Conservation (phyloP, 768 basidiomycete species). For the Botryobasidium botryosum region DNA sequence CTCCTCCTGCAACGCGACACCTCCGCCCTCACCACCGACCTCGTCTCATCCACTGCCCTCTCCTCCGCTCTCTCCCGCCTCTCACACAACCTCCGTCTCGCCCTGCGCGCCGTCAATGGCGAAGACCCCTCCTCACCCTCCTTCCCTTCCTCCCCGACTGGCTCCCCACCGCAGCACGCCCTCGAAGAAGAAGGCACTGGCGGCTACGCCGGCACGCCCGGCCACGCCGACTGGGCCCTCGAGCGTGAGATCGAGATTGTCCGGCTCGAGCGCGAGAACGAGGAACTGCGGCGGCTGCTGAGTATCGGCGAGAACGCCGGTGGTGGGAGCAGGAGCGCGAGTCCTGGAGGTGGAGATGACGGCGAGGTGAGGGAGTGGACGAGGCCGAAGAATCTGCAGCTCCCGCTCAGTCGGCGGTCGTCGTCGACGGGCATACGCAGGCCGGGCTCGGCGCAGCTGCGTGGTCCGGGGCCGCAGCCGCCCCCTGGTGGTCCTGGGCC, state of each 20-base stretch:
- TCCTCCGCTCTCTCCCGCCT: conserved; percentile 56
- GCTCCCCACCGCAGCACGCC: conserved; percentile 16
- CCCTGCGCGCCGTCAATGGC: conserved; percentile 53
- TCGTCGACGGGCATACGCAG: too few relatives aligned
- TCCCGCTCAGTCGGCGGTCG: too few relatives aligned
- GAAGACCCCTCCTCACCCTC: conserved; percentile 25
- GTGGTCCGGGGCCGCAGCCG: too few relatives aligned
- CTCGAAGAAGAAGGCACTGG: background rate
- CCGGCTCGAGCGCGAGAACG: conserved; percentile 71
- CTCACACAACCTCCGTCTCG: conserved; percentile 47
- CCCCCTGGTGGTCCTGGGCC: too few relatives aligned
- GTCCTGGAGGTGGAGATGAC: too few relatives aligned
- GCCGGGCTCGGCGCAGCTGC: too few relatives aligned
- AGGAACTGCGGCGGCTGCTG: conserved; percentile 52
- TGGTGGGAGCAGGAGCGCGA: too few relatives aligned
- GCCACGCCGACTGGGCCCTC: conserved; percentile 59
- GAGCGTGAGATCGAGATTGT: conserved; percentile 79
- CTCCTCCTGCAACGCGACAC: conserved; percentile 55
- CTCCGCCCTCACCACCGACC: conserved; percentile 36
- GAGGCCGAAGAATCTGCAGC: too few relatives aligned
- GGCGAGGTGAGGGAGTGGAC: too few relatives aligned
- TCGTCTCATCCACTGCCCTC: conserved; percentile 40
- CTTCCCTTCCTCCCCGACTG: background rate
- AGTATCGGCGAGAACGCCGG: conserved; percentile 34
- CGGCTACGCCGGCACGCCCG: conserved; percentile 2